Base-by-base conservation (phyloP, 768 basidiomycete genomes). In the Suillus plorans region DNA sequence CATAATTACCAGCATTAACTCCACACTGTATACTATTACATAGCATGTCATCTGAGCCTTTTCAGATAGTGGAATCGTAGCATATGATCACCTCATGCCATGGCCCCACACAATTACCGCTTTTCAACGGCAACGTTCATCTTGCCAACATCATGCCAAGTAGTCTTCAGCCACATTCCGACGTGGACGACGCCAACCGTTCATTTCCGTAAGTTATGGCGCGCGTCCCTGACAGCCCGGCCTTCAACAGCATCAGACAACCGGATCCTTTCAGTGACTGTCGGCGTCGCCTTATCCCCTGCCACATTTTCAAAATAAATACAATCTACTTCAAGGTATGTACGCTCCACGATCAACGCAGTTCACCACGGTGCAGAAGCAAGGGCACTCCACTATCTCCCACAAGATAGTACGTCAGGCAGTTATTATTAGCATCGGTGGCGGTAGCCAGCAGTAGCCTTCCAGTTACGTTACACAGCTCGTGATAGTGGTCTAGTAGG, bases 301-400 rank as follows among this genome's bases (percentile, higher is more conserved):
- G 0, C 42, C 42, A 37, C 36, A 37, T 37, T 10, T 37, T 37
- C 36, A 37, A 42, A 42, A 18, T 42, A 42, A 16, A 42, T 42
- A 42, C 42, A 18, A 16, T 41, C 41, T 16, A 16, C 16, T 42
- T 42, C 42, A 8, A 42, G 42, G 42, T 42, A 42, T 42, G 42
- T 42, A 18, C 42, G 16, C 42, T 42, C 42, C 42, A 42, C 49
- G 16, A 22, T 49, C 49, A 50, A 50, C 44, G 34, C 58, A 13
- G 42, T 65, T 62, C 64, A 62, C 66, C 64, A 64, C 49, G 41
- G 16, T 34, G 31, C 9, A 91, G 89, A 80, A 82, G 14, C 79
- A 83, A 60, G 89, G 87, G 88, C 72, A 82, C 86, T 2, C 73
- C 89, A 55, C 88, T 67, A 89, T 91, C 47, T 47, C 4, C n/a